Evolutionary conservation across 192 early-diverging fungal species (phyloP), one percentile per base, ranked within the genome.

Genomic region (Backusella luteola): DNA sequence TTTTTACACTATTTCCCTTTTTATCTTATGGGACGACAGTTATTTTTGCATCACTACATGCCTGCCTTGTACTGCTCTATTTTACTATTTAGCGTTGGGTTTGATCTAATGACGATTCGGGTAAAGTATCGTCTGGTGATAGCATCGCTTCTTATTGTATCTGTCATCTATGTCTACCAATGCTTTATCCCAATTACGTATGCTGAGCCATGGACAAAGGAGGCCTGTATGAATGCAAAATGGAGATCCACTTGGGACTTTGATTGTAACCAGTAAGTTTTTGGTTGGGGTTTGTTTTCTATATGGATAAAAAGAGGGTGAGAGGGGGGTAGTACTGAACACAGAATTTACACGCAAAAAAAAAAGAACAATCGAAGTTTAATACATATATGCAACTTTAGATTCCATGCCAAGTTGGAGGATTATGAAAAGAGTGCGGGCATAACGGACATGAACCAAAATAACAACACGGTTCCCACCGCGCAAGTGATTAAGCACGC

Each of bases 1-100:
- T 81, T 83, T 26, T 83, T 94, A 44, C 97, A 99, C 83, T 97
- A 94, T 78, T 75, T 93, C 7, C 97, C 97, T 19, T 99, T 99
- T 85, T 96, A 94, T 84, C 78, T 98, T 29, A 97, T 99, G 96
- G 87, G 87, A 12, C 94, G 96, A 66, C 96, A 97, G 82, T 83
- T 96, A 44, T 97, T 98, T 81, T 86, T 98, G 70, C 97, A 99
- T 78, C 97, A 99, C 79, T 99, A 99, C 81, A 90, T 97, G 49
- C 97, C 97, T 6, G 92, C 96, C 15, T 87, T 99, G n/a, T 99
- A 97, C 84, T 93, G 96, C 80, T 87, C 91, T 8, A 89, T 99
- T 69, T 85, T 98, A 26, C 83, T 90, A 8, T 74, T 95, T 69
- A 90, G 91, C 36, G 88, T 89, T 29, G 83, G 90, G 1, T 91